Percentiles rank a stretch among this genome's conserved stretches.
These are phyloP conservation scores for Clohesyomyces aquaticus DNA, from an alignment of 495 filamentous ascomycete genomes.

Conservation along the genomic window DNA sequence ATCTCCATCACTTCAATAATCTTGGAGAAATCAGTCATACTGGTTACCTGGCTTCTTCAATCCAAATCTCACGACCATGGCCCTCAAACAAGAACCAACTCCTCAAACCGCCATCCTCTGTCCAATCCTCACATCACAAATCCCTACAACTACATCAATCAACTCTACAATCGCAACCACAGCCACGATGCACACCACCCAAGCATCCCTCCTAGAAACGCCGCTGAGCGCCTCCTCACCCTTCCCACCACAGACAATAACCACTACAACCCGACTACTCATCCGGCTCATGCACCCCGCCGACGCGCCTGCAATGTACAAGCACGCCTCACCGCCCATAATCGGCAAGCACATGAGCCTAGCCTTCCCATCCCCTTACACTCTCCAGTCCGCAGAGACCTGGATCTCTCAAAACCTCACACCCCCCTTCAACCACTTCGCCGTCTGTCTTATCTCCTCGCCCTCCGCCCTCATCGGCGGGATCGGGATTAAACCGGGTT, in stretches of 20 bases:
- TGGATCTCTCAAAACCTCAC: constrained; percentile 40
- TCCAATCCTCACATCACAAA: no score
- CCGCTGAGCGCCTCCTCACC: no score
- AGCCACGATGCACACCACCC: neutral
- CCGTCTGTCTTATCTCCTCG: constrained; percentile 20
- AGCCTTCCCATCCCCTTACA: constrained; percentile 45
- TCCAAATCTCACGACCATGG: no score
- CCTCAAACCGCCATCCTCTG: no score
- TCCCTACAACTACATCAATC: no score
- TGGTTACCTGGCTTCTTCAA: no score
- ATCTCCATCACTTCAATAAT: no score
- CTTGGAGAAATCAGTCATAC: no score
- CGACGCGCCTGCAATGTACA: constrained; percentile 35
- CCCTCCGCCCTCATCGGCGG: constrained; percentile 39
- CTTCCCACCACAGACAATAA: constrained; percentile 28
- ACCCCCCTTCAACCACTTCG: constrained; percentile 29
- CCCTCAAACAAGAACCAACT: no score
- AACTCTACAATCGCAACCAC: no score
- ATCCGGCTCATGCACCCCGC: constrained; percentile 39
- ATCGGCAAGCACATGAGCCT: constrained; percentile 43
- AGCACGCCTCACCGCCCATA: constrained; percentile 35
- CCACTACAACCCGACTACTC: constrained; percentile 30
- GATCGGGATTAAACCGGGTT: constrained; percentile 42
- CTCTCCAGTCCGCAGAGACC: constrained; percentile 30
- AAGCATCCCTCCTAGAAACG: constrained; percentile 1